Percentiles rank a stretch among this genome's conserved stretches.
Conservation (phyloP, 1,284 basidiomycete species). For the Veloboletus limbatus region DNA sequence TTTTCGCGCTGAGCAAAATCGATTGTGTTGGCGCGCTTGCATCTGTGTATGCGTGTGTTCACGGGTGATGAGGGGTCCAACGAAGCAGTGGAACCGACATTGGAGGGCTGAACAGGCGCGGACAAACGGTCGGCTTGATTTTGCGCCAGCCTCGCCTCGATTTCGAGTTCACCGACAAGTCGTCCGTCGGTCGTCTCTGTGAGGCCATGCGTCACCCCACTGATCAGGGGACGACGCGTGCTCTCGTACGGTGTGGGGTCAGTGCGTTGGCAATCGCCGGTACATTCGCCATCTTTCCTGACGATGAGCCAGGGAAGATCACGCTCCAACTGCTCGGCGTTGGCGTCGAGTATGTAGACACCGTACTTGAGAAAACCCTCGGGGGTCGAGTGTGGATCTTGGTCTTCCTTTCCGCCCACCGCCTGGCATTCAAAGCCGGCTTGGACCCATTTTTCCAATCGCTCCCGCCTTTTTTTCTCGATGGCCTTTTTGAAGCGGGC, state of each 20-base stretch:
- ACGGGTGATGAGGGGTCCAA: constrained; percentile 6
- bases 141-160: constrained; percentile 18
- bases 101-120: not conserved
- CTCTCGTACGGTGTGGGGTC: not conserved
- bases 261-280: constrained; percentile 18
- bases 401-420: constrained; percentile 3
- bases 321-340: constrained; percentile 27
- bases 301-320: constrained; percentile 31
- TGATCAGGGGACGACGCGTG: not conserved
- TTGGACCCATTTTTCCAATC: constrained; percentile 26
- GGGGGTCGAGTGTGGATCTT: constrained; percentile 22
- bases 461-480: constrained; percentile 39
- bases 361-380: constrained; percentile 52
- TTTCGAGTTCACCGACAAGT: constrained; percentile 23
- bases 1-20: constrained; percentile 78
- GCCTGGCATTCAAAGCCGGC: constrained; percentile 15
- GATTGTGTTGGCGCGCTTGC: constrained; percentile 49
- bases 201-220: constrained; percentile 17
- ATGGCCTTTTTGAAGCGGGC: constrained; percentile 40
- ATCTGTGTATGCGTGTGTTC: constrained; percentile 31
- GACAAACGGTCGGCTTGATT: constrained; percentile 2
- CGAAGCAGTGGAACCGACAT: not conserved
- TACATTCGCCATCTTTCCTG: constrained; percentile 28
- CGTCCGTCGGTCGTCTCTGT: constrained; percentile 22
- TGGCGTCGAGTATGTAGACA: constrained; percentile 58